Base-by-base conservation (phyloP, 1,284 basidiomycete genomes). In the Boletus hoseneyae region DNA sequence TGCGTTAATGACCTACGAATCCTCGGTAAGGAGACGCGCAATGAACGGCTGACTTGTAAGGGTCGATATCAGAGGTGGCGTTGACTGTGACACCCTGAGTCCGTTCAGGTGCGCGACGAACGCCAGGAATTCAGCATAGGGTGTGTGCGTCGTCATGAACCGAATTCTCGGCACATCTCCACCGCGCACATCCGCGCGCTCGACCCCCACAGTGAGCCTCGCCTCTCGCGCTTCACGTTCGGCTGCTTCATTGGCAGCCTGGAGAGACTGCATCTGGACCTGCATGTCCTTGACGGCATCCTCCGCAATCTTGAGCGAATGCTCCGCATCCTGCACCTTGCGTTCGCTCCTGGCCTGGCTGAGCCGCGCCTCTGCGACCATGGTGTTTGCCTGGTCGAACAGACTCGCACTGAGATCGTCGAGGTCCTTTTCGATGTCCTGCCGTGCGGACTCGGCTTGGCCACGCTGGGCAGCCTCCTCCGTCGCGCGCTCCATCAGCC, bases 401-500 rank as follows among this genome's bases (percentile, higher is more conserved):
- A 96, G 70, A 48, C 77, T 84, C 3, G 94, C 93, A 49, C 93
- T 93, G 50, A 99, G 82, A 68, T 97, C 93, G 67, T 97, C 95
- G 39, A 99, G 73, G 54, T 95, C 92, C 69, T 85, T 81, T 70
- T 93, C 90, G 59, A 97, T 95, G 47, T 87, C 87, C 19, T 72
- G 76, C 38, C 89, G 82, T 15, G 88, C 91, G 53, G 78, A 83
- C 68, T 96, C 94, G 2, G 95, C 96, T 65, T 93, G 87, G 15
- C 93, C 94, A 16, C 94, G 80, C 57, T 87, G 83, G 4, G 91
- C 85, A 18, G 95, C 93, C 71, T 97, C 96, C 62, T 97, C 93
- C 12, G 94, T 92, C 18, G 95, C 87, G 45, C 87, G 87, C 59
- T 96, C 91, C 83, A 98, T 98, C 56, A 99, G 76, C 27, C 93